Evolutionary conservation across 202 grass and related monocot genomes (phyloP), one percentile per base, ranked within the genome.

Genomic region (Elaeis oleifera): DNA sequence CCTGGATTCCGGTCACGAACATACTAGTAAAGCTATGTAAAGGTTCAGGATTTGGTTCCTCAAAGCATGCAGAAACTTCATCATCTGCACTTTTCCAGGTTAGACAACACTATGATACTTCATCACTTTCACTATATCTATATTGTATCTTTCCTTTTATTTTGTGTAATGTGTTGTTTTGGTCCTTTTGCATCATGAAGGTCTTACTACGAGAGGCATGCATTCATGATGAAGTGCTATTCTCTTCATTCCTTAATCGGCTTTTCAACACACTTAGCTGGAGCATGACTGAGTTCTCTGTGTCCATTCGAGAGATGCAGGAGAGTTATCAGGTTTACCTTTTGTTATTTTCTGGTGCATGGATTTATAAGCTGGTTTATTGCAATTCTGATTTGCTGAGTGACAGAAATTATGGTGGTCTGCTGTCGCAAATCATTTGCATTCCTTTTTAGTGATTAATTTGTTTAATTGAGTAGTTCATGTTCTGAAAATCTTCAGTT

Each of bases 231-330:
- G 68, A 89, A 73, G 79, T 75, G 78, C 71, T 95, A 32, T 95
- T 89, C 57, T 81, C 71, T 55, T 83, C 85, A 63, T 95, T 89
- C 54, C 84, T 95, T 25, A 89, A 89, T 60, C 72, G 85, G 58
- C 84, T 95, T 80, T 95, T 95, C 62, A 95, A 95, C 64, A 95
- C 79, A 49, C 79, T 89, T 31, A 95, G 89, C 68, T 95, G 89
- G 89, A 83, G 84, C 4, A 89, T 89, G 89, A 95, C 84, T 1
- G 79, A 91, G 65, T 91, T 87, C 50, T 91, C 80, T 31, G 84
- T 95, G 72, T 89, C 89, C 59, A 95, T 95, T 59, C 76, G 84
- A 54, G 89, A 95, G 81, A 85, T 95, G 89, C 89, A 95, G 80
- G 89, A 95, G 79, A 95, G 88, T 62, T 57, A 80, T 70, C 75